phyloP scores from a whole-genome alignment of 345 rosid species.

The Cardiospermum halicacabum region DNA sequence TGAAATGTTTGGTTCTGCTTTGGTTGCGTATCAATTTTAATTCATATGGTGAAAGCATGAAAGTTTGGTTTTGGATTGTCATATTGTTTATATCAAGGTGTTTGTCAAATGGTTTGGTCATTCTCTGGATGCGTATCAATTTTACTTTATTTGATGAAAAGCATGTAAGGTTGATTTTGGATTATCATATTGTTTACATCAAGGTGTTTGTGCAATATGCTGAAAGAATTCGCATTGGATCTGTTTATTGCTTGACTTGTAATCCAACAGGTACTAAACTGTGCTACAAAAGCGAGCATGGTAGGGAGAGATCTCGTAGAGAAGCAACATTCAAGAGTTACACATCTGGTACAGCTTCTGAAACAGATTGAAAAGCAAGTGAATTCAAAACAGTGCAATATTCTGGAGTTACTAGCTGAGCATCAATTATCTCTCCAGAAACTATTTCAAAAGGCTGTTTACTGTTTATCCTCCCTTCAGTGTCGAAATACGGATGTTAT shows the following conservation, averaged over 20 bases:
- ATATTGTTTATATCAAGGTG: too few species aligned
- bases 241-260: neutral
- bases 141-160: neutral
- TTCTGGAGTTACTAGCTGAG: slow-evolving; percentile 30
- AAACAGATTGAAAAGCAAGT: slow-evolving; percentile 43
- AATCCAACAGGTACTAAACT: slow-evolving; percentile 39
- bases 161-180: neutral
- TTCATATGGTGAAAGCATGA: too few species aligned
- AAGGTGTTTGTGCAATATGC: neutral
- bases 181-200: neutral
- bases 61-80: too few species aligned
- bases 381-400: slow-evolving; percentile 36
- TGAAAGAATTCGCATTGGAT: neutral
- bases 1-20: too few species aligned
- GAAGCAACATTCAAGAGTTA: slow-evolving; percentile 38
- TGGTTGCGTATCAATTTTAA: too few species aligned
- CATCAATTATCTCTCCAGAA: slow-evolving; percentile 32
- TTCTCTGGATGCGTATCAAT: neutral
- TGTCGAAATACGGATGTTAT: slow-evolving; percentile 34
- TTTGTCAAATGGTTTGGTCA: too few species aligned
- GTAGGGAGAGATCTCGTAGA: slow-evolving; percentile 39
- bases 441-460: slow-evolving; percentile 35
- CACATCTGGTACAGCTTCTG: slow-evolving; percentile 46
- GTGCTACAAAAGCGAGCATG: slow-evolving; percentile 27
- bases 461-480: slow-evolving; percentile 19